phyloP scores from a whole-genome alignment of 2,329 filamentous ascomycete species.

The Erysiphe pulchra region DNA sequence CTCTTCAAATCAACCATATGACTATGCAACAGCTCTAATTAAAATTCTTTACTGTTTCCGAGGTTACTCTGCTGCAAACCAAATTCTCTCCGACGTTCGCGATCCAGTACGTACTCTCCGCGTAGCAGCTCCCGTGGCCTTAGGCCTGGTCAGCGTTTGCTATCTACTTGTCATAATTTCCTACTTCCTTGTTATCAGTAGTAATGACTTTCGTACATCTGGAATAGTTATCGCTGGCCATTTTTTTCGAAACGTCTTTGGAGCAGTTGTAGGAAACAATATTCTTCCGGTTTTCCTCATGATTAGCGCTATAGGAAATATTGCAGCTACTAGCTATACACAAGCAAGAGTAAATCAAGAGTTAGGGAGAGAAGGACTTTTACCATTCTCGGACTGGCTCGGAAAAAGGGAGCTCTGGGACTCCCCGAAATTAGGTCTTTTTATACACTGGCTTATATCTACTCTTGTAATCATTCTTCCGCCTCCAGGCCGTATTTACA shows the following conservation, averaged over 20 bases:
- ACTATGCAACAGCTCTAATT: slow-evolving; percentile 28
- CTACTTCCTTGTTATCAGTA: slow-evolving; percentile 23
- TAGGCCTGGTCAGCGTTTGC: slow-evolving; percentile 23
- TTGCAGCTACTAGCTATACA: slow-evolving; percentile 24
- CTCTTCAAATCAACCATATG: slow-evolving; percentile 18
- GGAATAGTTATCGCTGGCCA: neutral
- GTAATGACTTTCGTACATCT: neutral
- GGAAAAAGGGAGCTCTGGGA: neutral
- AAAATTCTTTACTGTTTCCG: slow-evolving; percentile 32
- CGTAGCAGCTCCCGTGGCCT: slow-evolving; percentile 21
- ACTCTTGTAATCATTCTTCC: slow-evolving; percentile 32
- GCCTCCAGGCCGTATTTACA: slow-evolving; percentile 37
- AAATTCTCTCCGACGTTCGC: slow-evolving; percentile 34
- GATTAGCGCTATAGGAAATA: slow-evolving; percentile 22
- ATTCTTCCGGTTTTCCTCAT: slow-evolving; percentile 21
- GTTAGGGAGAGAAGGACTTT: slow-evolving; percentile 16
- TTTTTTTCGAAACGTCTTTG: slow-evolving; percentile 26
- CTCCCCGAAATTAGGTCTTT: slow-evolving; percentile 27
- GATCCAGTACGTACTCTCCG: slow-evolving; percentile 29
- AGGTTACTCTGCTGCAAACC: slow-evolving; percentile 33
- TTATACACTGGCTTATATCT: slow-evolving; percentile 31
- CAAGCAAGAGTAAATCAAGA: slow-evolving; percentile 31
- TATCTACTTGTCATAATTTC: slow-evolving; percentile 34
- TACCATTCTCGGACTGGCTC: neutral
- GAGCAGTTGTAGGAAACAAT: slow-evolving; percentile 13